A percentile compares a stretch with the other conserved stretches of the same genome.
These are phyloP conservation scores for Penicillium roqueforti DNA, from an alignment of 495 filamentous ascomycete genomes.

Conservation along the genomic window DNA sequence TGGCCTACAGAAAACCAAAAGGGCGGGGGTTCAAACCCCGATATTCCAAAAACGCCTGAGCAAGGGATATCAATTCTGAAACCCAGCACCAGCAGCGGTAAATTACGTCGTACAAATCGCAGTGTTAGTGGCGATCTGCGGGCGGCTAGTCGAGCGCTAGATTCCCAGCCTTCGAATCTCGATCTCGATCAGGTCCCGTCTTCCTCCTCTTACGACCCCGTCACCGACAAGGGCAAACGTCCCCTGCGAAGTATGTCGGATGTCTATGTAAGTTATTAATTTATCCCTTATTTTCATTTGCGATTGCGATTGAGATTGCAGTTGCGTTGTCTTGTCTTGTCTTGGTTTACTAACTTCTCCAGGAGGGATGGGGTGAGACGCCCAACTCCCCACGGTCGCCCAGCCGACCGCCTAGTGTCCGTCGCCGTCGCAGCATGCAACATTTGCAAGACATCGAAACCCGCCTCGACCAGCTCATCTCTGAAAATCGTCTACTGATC, in stretches of 20 bases:
- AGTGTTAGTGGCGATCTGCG: conserved; percentile 77
- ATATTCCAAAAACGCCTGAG: conserved; percentile 33
- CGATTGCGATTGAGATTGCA: neutral
- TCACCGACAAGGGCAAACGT: conserved; percentile 82
- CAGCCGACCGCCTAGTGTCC: conserved; percentile 91
- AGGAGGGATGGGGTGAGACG: conserved; percentile 95
- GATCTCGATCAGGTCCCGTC: conserved; percentile 49
- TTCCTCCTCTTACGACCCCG: conserved; percentile 64
- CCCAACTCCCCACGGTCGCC: conserved; percentile 88
- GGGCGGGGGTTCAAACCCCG: neutral
- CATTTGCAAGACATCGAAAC: conserved; percentile 74
- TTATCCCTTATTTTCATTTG: conserved; percentile 12
- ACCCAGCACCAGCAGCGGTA: conserved; percentile 31
- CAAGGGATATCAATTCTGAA: conserved; percentile 34
- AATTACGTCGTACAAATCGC: conserved; percentile 67
- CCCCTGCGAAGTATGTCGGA: conserved; percentile 82
- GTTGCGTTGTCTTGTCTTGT: conserved; percentile 14
- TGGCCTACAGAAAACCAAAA: conserved; percentile 52
- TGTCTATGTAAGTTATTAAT: conserved; percentile 74
- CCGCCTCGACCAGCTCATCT: conserved; percentile 70
- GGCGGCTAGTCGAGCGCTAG: conserved; percentile 53
- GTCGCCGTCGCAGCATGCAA: conserved; percentile 94
- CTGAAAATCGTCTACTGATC: conserved; percentile 73
- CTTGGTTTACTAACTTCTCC: conserved; percentile 25
- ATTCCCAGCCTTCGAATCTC: conserved; percentile 30